Evolutionary conservation across 257 asterid genomes (phyloP).

Genomic region (Thymus quinquecostatus): DNA sequence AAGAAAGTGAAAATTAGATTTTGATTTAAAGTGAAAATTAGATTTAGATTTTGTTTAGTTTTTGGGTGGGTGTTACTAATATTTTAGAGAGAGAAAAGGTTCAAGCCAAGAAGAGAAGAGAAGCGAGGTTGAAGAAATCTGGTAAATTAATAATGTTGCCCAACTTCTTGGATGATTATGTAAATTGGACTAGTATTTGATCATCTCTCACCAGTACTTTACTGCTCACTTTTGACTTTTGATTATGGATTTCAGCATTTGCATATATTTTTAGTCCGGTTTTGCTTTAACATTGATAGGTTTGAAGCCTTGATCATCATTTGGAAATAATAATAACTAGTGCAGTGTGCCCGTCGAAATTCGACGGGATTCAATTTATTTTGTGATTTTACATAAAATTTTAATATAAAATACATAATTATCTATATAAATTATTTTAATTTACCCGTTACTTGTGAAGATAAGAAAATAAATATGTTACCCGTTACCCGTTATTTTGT

Average conservation of each 20-base stretch:
- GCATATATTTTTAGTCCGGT: too few relatives aligned
- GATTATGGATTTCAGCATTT: not conserved
- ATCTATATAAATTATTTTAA: too few relatives aligned
- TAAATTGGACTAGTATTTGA: slow-evolving; percentile 4
- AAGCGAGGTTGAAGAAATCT: not conserved
- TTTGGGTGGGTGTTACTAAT: not conserved
- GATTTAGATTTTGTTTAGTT: not conserved
- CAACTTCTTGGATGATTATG: slow-evolving; percentile 7
- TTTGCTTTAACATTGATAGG: too few relatives aligned
- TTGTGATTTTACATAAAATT: too few relatives aligned
- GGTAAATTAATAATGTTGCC: slow-evolving; percentile 1
- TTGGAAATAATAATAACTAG: too few relatives aligned
- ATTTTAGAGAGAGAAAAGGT: not conserved
- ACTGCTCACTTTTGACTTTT: not conserved
- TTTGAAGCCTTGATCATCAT: too few relatives aligned
- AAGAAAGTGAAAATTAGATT: not conserved
- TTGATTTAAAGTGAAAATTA: not conserved
- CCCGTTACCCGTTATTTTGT: too few relatives aligned
- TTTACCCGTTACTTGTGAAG: too few relatives aligned
- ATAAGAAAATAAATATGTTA: too few relatives aligned
- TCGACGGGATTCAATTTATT: too few relatives aligned
- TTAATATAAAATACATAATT: too few relatives aligned
- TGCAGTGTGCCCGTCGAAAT: too few relatives aligned
- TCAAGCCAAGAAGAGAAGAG: not conserved
- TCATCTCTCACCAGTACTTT: not conserved